Conservation (phyloP, 2,329 filamentous ascomycete species). For the Colletotrichum tanaceti region DNA sequence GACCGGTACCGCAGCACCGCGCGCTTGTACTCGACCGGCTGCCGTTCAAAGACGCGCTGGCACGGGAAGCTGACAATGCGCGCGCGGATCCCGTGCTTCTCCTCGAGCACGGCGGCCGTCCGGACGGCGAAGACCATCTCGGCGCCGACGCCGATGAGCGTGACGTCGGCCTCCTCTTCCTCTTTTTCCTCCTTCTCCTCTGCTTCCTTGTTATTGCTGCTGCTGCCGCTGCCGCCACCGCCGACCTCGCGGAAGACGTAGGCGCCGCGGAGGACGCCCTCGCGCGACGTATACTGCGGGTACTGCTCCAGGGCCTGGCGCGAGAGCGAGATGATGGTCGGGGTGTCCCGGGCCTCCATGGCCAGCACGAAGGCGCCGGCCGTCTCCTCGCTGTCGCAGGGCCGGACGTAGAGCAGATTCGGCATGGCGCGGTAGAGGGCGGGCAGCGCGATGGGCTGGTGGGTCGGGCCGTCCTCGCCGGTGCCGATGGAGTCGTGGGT, state of each 20-base stretch:
- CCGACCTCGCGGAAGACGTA: constrained; percentile 54
- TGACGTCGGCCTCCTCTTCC: constrained; percentile 56
- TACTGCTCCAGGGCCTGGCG: constrained; percentile 55
- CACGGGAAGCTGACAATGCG: constrained; percentile 60
- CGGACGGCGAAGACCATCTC: constrained; percentile 51
- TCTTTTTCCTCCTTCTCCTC: no score
- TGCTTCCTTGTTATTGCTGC: no score
- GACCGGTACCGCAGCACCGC: constrained; percentile 57
- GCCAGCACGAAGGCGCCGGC: constrained; percentile 65
- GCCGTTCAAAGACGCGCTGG: constrained; percentile 56
- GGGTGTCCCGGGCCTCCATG: constrained; percentile 53
- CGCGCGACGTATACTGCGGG: constrained; percentile 59
- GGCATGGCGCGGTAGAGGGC: constrained; percentile 72
- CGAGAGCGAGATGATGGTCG: constrained; percentile 62
- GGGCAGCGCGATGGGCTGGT: constrained; percentile 70
- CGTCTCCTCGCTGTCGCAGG: constrained; percentile 68
- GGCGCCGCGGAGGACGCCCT: constrained; percentile 57
- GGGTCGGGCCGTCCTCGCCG: constrained; percentile 71
- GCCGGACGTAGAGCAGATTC: constrained; percentile 70
- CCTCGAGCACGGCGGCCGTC: constrained; percentile 52
- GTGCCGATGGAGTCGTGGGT: constrained; percentile 71
- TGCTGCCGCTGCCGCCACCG: no score
- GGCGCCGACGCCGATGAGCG: constrained; percentile 55
- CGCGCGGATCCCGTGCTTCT: constrained; percentile 51
- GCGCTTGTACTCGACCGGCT: constrained; percentile 58